Conservation (phyloP, 352 stramenopile genomes). For the Globisporangium acanthophoron region DNA sequence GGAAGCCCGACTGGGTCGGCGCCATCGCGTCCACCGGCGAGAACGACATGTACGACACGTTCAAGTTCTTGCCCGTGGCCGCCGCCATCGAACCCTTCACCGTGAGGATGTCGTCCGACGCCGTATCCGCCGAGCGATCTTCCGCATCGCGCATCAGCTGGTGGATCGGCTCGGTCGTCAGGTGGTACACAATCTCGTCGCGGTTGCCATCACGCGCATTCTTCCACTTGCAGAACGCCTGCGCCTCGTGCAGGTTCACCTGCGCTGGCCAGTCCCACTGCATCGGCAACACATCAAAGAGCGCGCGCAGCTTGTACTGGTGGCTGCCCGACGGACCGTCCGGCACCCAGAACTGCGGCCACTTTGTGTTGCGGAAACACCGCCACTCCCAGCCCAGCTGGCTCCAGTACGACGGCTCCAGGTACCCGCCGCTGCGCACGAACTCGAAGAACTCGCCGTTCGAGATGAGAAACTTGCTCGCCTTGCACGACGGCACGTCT, state of each 20-base stretch:
- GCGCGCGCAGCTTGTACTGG: slow-evolving; percentile 90
- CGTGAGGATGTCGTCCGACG: slow-evolving; percentile 80
- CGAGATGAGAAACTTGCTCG: slow-evolving; percentile 90
- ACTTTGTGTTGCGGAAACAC: slow-evolving; percentile 95
- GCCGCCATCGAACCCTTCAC: slow-evolving; percentile 38
- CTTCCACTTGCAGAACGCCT: slow-evolving; percentile 91
- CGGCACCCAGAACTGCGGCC: slow-evolving; percentile 93
- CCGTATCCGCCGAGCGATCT: slow-evolving; percentile 38
- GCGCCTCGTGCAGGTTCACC: slow-evolving; percentile 95
- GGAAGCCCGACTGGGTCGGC: slow-evolving; percentile 75
- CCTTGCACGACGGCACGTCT: slow-evolving; percentile 84
- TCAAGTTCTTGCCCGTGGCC: slow-evolving; percentile 82
- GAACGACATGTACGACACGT: slow-evolving; percentile 89
- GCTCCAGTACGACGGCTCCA: slow-evolving; percentile 87
- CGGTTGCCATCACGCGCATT: slow-evolving; percentile 50
- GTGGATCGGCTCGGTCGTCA: slow-evolving; percentile 92
- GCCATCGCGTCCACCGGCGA: slow-evolving; percentile 85
- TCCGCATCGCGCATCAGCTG: slow-evolving; percentile 78
- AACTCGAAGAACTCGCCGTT: slow-evolving; percentile 97
- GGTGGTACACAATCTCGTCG: slow-evolving; percentile 73
- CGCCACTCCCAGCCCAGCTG: slow-evolving; percentile 93
- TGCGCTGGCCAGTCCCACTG: slow-evolving; percentile 95
- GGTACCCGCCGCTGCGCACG: slow-evolving; percentile 92
- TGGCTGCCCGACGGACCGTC: slow-evolving; percentile 90
- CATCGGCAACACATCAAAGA: slow-evolving; percentile 92